phyloP scores from a whole-genome alignment of 305 asterid species.

The Coffea humblotiana region DNA sequence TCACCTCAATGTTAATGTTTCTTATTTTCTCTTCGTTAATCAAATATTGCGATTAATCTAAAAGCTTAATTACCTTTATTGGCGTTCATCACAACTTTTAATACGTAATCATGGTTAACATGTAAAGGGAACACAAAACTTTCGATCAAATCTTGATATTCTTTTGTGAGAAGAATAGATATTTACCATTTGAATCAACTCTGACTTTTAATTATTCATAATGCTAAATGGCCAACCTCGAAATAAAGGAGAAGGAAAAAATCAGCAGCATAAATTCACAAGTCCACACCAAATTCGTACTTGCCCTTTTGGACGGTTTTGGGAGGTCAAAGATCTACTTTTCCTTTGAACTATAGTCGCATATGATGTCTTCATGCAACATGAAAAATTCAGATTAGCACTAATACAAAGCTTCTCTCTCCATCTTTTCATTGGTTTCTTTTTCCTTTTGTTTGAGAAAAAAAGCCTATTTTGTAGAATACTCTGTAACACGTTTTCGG shows the following conservation, averaged over 20 bases:
- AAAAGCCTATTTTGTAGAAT: no score
- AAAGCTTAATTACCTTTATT: background rate
- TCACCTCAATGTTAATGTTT: background rate
- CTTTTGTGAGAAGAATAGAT: background rate
- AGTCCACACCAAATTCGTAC: conserved; percentile 22
- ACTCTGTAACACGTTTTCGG: no score
- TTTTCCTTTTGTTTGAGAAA: background rate
- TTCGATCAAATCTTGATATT: background rate
- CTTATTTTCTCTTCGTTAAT: background rate
- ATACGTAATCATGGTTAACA: background rate
- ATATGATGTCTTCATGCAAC: background rate
- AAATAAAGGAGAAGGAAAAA: no score
- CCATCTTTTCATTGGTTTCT: background rate
- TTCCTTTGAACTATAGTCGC: background rate
- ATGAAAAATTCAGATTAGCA: background rate
- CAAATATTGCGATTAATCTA: background rate
- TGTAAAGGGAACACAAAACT: background rate
- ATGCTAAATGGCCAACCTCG: background rate
- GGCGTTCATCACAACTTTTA: background rate
- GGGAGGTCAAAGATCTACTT: conserved; percentile 21
- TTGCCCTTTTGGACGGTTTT: conserved; percentile 25
- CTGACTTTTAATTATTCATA: no score
- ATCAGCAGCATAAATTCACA: background rate
- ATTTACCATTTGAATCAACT: background rate
- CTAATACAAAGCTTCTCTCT: background rate